Percentiles rank a stretch among this genome's conserved stretches.
These are phyloP conservation scores for Pichia californica DNA, from an alignment of 805 yeast genomes.

Conservation along the genomic window DNA sequence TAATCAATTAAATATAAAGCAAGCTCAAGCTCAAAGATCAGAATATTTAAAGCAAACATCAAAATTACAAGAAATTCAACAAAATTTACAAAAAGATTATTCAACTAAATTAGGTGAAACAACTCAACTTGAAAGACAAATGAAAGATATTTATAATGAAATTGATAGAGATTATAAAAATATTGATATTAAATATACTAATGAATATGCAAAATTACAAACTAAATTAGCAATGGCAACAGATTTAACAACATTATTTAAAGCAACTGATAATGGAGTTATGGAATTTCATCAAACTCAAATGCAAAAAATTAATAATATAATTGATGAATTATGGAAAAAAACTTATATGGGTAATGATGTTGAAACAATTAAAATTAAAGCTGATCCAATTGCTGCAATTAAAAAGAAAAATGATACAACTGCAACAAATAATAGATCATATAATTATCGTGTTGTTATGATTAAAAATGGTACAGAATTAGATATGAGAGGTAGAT, in stretches of 20 bases:
- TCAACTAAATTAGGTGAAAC: conserved; percentile 83
- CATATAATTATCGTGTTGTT: conserved; percentile 89
- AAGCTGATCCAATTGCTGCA: conserved; percentile 64
- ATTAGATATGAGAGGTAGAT: conserved; percentile 95
- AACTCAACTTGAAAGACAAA: conserved; percentile 73
- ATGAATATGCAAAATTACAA: conserved; percentile 70
- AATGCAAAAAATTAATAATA: conserved; percentile 87
- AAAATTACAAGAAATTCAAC: conserved; percentile 42
- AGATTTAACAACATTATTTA: conserved; percentile 74
- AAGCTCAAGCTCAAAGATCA: conserved; percentile 51
- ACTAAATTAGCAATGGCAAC: conserved; percentile 70
- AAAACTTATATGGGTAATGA: conserved; percentile 93
- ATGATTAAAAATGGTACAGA: conserved; percentile 92
- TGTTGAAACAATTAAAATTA: conserved; percentile 81
- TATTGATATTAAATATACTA: conserved; percentile 55
- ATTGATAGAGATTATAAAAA: conserved; percentile 64
- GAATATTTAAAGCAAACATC: conserved; percentile 54
- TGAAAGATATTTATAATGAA: conserved; percentile 48
- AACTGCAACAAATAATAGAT: conserved; percentile 37
- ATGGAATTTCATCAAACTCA: conserved; percentile 87
- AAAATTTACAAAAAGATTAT: conserved; percentile 52
- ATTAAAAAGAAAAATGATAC: conserved; percentile 31
- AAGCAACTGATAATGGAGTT: conserved; percentile 85
- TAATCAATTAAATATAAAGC: conserved; percentile 32
- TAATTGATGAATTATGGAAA: conserved; percentile 89